Evolutionary conservation across 352 stramenopile genomes (phyloP).

Genomic region (Hyaloperonospora arabidopsidis): DNA sequence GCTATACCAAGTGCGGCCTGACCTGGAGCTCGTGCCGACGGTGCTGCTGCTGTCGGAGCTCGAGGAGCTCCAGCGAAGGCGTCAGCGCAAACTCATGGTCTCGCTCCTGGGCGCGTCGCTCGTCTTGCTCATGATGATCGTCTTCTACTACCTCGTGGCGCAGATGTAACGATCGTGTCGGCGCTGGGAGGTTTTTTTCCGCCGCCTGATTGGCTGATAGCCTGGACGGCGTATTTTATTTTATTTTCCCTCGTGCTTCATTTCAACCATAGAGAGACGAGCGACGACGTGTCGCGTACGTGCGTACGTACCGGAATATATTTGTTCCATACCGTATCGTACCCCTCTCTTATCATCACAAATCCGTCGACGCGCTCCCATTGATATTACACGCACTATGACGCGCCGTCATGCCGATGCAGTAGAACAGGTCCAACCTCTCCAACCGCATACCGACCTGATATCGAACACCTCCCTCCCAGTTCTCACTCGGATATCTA

Average conservation of each 20-base stretch:
- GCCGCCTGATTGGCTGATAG: no score
- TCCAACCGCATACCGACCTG: neutral
- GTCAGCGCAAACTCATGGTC: conserved; percentile 68
- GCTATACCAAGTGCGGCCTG: conserved; percentile 59
- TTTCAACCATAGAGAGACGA: no score
- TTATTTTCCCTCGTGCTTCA: no score
- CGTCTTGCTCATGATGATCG: conserved; percentile 61
- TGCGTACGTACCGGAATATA: no score
- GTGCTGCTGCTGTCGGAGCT: conserved; percentile 52
- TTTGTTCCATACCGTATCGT: no score
- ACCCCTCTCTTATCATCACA: no score
- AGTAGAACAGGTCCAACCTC: neutral
- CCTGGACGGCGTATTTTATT: no score
- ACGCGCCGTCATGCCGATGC: no score
- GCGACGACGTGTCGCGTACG: no score
- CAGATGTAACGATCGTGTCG: conserved; percentile 30
- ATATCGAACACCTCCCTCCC: neutral
- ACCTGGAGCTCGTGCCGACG: conserved; percentile 60
- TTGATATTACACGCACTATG: no score
- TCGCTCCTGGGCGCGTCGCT: conserved; percentile 53
- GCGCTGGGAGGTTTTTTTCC: no score
- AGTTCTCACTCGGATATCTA: neutral
- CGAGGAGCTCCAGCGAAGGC: conserved; percentile 48
- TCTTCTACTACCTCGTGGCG: conserved; percentile 74
- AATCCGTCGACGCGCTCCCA: no score